Base-by-base conservation (phyloP, 139 green algal genomes). In the Chlamydomonas sp. region DNA sequence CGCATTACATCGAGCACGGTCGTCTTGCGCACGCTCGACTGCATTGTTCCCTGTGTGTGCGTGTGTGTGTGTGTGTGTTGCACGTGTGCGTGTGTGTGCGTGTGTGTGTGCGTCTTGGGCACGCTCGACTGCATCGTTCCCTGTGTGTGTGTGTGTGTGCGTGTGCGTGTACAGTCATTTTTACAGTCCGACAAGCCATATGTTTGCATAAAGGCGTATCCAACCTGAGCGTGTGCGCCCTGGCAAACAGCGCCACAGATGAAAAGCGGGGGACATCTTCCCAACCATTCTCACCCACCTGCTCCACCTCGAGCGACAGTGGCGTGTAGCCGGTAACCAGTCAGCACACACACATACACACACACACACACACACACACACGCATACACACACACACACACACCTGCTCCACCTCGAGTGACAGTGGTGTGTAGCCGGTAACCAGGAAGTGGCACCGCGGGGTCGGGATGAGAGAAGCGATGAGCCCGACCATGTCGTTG, bases 1-100 rank as follows among this genome's bases (percentile, higher is more conserved):
- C 95, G 80, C 95, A 99, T 98, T 5, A 99, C 95, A 76, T 99
- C 95, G 72, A 97, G 84, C 66, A 98, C 95, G 3, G 92, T 96
- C 3, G 93, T 98, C 78, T 94, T 95, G 35, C 86, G 78, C 70
- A 95, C 85, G 35, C 64, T 81, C 28, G 48, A 78, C 0, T 66
- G 77, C 3, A 81, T 13, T n/a, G 35, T 54, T 22, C 62, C 62
- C 35, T n/a, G n/a, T n/a, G n/a, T n/a, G n/a, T n/a, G n/a, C n/a
- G n/a, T n/a, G n/a, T 65, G 57, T 36, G 20, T 20, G n/a, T n/a
- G n/a, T n/a, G n/a, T n/a, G n/a, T n/a, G n/a, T n/a, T n/a, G n/a
- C n/a, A n/a, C n/a, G n/a, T n/a, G n/a, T n/a, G n/a, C n/a, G n/a
- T n/a, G n/a, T n/a, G n/a, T n/a, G n/a, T n/a, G n/a, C n/a, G n/a